A percentile compares a stretch with the other conserved stretches of the same genome.
Evolutionary conservation across 768 basidiomycete species (phyloP).

Genomic region (Mycena haematopus): DNA sequence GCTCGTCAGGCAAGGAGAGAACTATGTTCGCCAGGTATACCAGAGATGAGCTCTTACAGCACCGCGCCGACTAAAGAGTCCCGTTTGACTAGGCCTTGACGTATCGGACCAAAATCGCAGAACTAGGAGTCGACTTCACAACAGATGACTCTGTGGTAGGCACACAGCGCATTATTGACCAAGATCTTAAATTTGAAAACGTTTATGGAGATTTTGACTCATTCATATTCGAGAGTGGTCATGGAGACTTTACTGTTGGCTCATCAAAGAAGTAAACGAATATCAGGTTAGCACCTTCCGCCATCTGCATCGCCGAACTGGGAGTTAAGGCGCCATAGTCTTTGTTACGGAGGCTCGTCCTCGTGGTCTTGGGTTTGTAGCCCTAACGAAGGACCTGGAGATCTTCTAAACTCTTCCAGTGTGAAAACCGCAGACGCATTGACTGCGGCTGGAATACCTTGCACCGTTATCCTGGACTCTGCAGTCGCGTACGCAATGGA

Average conservation of each 20-base stretch:
- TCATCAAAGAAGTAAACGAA: slow-evolving; percentile 83
- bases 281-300: slow-evolving; percentile 60
- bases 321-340: slow-evolving; percentile 51
- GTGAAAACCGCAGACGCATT: slow-evolving; percentile 91
- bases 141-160: slow-evolving; percentile 90
- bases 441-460: slow-evolving; percentile 89
- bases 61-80: background rate
- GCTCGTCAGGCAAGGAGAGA: slow-evolving; percentile 80
- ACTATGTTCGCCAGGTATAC: slow-evolving; percentile 53
- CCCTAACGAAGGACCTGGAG: background rate
- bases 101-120: slow-evolving; percentile 90
- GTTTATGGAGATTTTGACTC: slow-evolving; percentile 82
- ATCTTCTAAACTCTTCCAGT: slow-evolving; percentile 47
- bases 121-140: slow-evolving; percentile 89
- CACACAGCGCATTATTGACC: slow-evolving; percentile 21
- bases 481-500: slow-evolving; percentile 98
- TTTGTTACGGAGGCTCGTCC: slow-evolving; percentile 98
- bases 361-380: slow-evolving; percentile 80
- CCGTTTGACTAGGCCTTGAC: slow-evolving; percentile 61
- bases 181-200: slow-evolving; percentile 24
- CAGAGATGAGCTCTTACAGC: background rate
- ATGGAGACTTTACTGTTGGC: slow-evolving; percentile 91
- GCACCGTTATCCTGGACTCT: slow-evolving; percentile 93
- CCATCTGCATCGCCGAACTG: slow-evolving; percentile 3
- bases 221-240: slow-evolving; percentile 96